Evolutionary conservation across 2,329 filamentous ascomycete genomes (phyloP).

Genomic region (Aureobasidium sp.): DNA sequence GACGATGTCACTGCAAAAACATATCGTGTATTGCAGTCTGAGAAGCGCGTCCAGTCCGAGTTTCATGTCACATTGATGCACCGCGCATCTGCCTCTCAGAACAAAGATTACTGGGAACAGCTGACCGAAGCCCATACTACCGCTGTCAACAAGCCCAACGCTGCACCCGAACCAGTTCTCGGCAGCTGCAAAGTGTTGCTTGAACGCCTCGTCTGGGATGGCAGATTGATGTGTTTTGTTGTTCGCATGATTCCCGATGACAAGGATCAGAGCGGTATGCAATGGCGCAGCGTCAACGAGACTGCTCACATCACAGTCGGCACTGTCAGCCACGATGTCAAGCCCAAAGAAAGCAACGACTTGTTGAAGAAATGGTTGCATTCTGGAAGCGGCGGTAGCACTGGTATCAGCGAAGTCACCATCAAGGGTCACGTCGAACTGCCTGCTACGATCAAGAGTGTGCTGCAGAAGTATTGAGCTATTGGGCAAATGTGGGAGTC

Average conservation of each 20-base stretch:
- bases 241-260: conserved; percentile 55
- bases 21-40: conserved; percentile 67
- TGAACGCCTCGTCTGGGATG: conserved; percentile 70
- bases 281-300: conserved; percentile 61
- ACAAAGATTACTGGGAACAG: conserved; percentile 67
- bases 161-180: conserved; percentile 44
- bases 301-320: conserved; percentile 87
- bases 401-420: conserved; percentile 48
- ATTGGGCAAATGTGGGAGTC: not conserved
- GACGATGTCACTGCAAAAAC: conserved; percentile 54
- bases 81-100: conserved; percentile 53
- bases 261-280: conserved; percentile 40
- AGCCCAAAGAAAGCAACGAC: conserved; percentile 92
- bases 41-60: conserved; percentile 67
- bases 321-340: conserved; percentile 65
- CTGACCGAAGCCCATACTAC: conserved; percentile 56
- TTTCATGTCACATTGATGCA: conserved; percentile 97
- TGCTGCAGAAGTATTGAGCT: conserved; percentile 30
- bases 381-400: conserved; percentile 44
- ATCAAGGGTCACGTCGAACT: conserved; percentile 50
- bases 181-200: conserved; percentile 59
- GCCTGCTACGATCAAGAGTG: conserved; percentile 48
- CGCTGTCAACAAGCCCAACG: conserved; percentile 26
- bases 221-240: conserved; percentile 84
- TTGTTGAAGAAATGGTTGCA: conserved; percentile 70